Conservation (phyloP, 2,329 filamentous ascomycete species). For the Phialocephala subalpina region DNA sequence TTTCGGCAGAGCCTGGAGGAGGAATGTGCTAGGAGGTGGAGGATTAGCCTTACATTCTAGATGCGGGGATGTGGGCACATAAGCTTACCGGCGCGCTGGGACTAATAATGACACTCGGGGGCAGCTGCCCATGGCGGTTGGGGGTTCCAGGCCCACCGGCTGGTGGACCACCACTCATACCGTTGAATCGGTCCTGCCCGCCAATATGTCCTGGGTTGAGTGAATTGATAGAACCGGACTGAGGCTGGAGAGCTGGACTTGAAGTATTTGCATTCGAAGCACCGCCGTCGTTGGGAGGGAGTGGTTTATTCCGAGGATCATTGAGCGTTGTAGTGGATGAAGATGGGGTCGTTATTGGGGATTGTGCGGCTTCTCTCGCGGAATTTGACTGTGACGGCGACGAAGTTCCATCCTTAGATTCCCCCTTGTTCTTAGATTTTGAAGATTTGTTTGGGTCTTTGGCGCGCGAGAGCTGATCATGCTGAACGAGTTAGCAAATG, state of each 20-base stretch:
- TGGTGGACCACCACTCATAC: slow-evolving; percentile 48
- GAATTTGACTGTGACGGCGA: slow-evolving; percentile 69
- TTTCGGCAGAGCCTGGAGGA: slow-evolving; percentile 91
- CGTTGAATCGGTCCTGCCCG: slow-evolving; percentile 52
- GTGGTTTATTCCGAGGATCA: slow-evolving; percentile 84
- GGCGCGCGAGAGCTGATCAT: slow-evolving; percentile 87
- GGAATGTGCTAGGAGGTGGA: slow-evolving; percentile 75
- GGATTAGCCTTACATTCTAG: not conserved
- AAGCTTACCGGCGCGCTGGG: slow-evolving; percentile 86
- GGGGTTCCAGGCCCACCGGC: slow-evolving; percentile 64
- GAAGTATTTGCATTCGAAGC: slow-evolving; percentile 30
- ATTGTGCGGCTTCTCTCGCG: slow-evolving; percentile 64
- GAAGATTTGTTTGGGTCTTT: slow-evolving; percentile 86
- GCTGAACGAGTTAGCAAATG: slow-evolving; percentile 61
- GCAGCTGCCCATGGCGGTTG: slow-evolving; percentile 68
- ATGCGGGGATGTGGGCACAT: not conserved
- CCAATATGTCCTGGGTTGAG: slow-evolving; percentile 40
- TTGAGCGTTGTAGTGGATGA: slow-evolving; percentile 89
- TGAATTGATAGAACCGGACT: slow-evolving; percentile 42
- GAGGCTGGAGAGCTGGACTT: slow-evolving; percentile 39
- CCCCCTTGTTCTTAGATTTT: slow-evolving; percentile 71
- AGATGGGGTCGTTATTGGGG: slow-evolving; percentile 77
- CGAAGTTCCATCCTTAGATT: slow-evolving; percentile 77
- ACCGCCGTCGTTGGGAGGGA: slow-evolving; percentile 62
- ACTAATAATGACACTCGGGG: slow-evolving; percentile 92